Conservation (phyloP, 768 basidiomycete species). For the Cantharellus cinnabarinus region DNA sequence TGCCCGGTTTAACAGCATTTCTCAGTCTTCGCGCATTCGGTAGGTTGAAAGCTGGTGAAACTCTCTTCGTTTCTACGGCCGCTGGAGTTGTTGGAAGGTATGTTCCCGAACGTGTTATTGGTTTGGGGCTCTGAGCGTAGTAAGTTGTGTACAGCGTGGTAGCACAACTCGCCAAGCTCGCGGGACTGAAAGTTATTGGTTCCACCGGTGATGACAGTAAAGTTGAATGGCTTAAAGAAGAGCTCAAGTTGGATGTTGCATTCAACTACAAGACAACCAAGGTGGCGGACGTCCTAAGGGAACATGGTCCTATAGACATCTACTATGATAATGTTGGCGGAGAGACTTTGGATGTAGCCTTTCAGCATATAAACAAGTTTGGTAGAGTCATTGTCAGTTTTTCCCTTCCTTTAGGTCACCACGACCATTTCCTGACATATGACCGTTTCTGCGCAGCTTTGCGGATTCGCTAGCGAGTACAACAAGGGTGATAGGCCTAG, state of each 20-base stretch:
- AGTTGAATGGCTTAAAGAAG: slow-evolving; percentile 32
- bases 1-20: slow-evolving; percentile 17
- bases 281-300: slow-evolving; percentile 29
- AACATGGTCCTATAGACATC: slow-evolving; percentile 38
- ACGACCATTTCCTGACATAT: not conserved
- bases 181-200: slow-evolving; percentile 41
- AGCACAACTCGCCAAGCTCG: slow-evolving; percentile 24
- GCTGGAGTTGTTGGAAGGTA: slow-evolving; percentile 41
- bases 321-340: slow-evolving; percentile 20
- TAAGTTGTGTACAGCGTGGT: slow-evolving; percentile 12
- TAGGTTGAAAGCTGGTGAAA: slow-evolving; percentile 27
- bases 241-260: slow-evolving; percentile 43
- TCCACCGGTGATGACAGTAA: slow-evolving; percentile 60
- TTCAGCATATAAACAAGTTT: slow-evolving; percentile 10
- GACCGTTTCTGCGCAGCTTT: not conserved
- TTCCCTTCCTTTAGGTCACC: not conserved
- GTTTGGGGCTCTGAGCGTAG: slow-evolving; percentile 6
- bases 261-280: slow-evolving; percentile 54
- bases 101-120: slow-evolving; percentile 10
- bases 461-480: slow-evolving; percentile 10
- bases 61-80: slow-evolving; percentile 28
- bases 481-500: slow-evolving; percentile 4
- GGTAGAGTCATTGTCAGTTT: slow-evolving; percentile 11
- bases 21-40: slow-evolving; percentile 24
- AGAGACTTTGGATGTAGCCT: slow-evolving; percentile 12